Evolutionary conservation across 2,329 filamentous ascomycete genomes (phyloP).

Genomic region (Chaetomiaceae sp.): DNA sequence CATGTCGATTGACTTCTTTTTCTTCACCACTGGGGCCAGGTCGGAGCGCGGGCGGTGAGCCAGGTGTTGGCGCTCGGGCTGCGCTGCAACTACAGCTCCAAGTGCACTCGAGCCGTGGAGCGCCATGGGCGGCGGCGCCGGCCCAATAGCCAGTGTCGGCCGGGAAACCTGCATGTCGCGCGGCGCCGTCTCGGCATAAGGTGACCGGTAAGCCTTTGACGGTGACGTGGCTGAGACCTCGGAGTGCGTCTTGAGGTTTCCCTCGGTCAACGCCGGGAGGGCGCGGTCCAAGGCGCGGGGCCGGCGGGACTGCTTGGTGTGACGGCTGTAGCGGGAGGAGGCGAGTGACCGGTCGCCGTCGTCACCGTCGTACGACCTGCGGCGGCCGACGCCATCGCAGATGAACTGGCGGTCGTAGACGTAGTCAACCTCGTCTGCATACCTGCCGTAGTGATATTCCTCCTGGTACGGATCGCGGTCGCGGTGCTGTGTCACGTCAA

Average conservation of each 20-base stretch:
- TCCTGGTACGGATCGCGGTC: conserved; percentile 24
- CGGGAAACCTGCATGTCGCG: conserved; percentile 39
- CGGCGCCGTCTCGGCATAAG: conserved; percentile 40
- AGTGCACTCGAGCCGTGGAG: background rate
- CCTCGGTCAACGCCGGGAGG: conserved; percentile 42
- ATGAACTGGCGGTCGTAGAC: conserved; percentile 24
- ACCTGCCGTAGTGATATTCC: conserved; percentile 26
- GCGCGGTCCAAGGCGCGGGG: conserved; percentile 29
- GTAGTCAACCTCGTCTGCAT: conserved; percentile 22
- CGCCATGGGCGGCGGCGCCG: conserved; percentile 9
- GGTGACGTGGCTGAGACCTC: conserved; percentile 46
- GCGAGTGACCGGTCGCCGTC: conserved; percentile 24
- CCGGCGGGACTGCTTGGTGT: conserved; percentile 33
- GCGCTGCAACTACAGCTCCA: conserved; percentile 14
- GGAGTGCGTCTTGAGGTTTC: conserved; percentile 47
- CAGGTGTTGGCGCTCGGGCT: conserved; percentile 28
- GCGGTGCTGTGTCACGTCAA: conserved; percentile 32
- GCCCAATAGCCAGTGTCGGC: conserved; percentile 29
- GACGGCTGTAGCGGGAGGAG: conserved; percentile 35
- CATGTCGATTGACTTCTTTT: conserved; percentile 67
- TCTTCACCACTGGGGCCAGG: conserved; percentile 31
- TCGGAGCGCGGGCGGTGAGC: conserved; percentile 37
- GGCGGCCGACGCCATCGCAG: no score
- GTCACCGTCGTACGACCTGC: conserved; percentile 27
- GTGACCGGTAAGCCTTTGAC: conserved; percentile 35